phyloP scores from a whole-genome alignment of 352 stramenopile species.

The Pythium scleroteichum region DNA sequence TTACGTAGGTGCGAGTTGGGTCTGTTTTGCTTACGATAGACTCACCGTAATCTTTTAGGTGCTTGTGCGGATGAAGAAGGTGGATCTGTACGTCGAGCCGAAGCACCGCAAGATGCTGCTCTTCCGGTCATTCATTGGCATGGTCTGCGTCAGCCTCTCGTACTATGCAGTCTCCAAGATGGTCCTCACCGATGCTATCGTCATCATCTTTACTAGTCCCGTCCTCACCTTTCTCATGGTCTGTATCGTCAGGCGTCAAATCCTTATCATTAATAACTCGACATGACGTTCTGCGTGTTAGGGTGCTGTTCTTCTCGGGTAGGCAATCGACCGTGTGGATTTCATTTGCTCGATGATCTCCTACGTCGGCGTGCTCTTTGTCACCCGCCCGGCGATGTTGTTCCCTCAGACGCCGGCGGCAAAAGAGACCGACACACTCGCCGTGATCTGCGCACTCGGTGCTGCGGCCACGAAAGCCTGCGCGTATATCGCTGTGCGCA shows the following conservation, averaged over 20 bases:
- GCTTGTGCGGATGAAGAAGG: conserved; percentile 38
- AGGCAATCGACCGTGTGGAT: conserved; percentile 49
- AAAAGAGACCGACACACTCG: conserved; percentile 28
- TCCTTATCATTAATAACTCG: background rate
- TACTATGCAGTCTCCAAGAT: conserved; percentile 75
- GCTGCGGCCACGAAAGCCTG: conserved; percentile 49
- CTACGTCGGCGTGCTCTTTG: conserved; percentile 57
- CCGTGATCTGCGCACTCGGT: conserved; percentile 41
- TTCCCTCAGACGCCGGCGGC: conserved; percentile 35
- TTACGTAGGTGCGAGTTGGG: conserved; percentile 32
- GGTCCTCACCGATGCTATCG: conserved; percentile 66
- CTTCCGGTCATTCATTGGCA: conserved; percentile 55
- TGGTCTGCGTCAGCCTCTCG: conserved; percentile 45
- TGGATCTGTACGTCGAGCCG: conserved; percentile 35
- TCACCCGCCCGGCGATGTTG: conserved; percentile 50
- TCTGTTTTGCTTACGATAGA: background rate
- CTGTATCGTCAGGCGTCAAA: background rate
- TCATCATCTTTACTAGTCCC: conserved; percentile 67
- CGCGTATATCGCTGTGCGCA: conserved; percentile 58
- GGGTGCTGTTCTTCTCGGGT: conserved; percentile 46
- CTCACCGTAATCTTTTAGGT: conserved; percentile 24
- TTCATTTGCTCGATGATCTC: conserved; percentile 46
- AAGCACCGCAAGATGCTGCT: conserved; percentile 44
- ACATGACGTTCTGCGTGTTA: conserved; percentile 11
- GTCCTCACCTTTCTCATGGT: conserved; percentile 67